phyloP scores from a whole-genome alignment of 2,329 filamentous ascomycete species.

The Plenodomus tracheiphilus region DNA sequence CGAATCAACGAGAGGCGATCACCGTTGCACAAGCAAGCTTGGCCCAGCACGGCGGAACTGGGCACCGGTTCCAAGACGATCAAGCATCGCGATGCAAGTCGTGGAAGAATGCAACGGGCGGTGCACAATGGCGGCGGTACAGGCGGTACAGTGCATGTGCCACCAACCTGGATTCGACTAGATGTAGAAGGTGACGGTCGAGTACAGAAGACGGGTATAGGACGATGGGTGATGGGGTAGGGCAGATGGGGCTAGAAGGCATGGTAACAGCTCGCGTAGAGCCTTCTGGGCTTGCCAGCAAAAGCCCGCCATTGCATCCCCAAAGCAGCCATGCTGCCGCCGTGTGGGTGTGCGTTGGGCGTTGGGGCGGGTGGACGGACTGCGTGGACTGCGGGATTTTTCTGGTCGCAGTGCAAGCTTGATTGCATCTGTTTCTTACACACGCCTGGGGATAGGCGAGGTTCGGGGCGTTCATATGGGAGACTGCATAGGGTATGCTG shows the following conservation, averaged over 20 bases:
- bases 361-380: background rate
- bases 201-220: too few relatives aligned
- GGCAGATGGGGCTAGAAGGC: slow-evolving; percentile 15
- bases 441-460: background rate
- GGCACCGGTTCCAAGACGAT: background rate
- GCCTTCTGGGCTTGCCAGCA: slow-evolving; percentile 1
- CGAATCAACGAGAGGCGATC: background rate
- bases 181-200: slow-evolving; percentile 12
- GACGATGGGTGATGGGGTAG: too few relatives aligned
- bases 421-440: background rate
- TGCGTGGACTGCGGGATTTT: background rate
- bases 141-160: too few relatives aligned
- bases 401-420: background rate
- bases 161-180: background rate
- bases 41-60: background rate
- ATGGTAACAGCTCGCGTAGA: slow-evolving; percentile 9
- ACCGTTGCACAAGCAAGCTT: background rate
- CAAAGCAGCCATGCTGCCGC: slow-evolving; percentile 12
- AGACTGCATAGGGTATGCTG: background rate
- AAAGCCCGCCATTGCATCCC: slow-evolving; percentile 2
- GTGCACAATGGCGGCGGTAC: background rate
- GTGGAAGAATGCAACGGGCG: background rate
- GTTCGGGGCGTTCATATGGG: background rate
- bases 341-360: slow-evolving; percentile 1
- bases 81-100: background rate